Evolutionary conservation across 1,139 yeast species (phyloP).

Genomic region (Williopsis jadinii): DNA sequence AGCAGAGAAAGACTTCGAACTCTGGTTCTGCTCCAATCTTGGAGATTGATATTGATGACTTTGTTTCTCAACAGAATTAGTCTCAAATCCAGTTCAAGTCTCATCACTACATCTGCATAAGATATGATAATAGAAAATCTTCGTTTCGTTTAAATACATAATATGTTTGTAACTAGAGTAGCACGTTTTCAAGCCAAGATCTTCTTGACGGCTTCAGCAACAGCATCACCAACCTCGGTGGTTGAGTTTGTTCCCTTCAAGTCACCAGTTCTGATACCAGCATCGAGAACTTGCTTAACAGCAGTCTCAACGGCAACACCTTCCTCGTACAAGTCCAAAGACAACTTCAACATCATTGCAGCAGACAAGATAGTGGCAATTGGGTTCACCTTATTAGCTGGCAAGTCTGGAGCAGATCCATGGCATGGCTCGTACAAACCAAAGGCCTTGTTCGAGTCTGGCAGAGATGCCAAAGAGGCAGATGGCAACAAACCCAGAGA

Average conservation of each 20-base stretch:
- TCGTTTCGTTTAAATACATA: neutral
- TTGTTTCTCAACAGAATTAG: conserved; percentile 36
- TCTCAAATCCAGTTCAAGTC: neutral
- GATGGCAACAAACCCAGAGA: conserved; percentile 93
- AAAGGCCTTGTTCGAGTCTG: conserved; percentile 88
- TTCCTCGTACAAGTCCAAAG: conserved; percentile 73
- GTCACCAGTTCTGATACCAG: conserved; percentile 87
- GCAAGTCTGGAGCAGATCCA: conserved; percentile 96
- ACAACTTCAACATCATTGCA: conserved; percentile 94
- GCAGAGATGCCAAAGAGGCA: conserved; percentile 91
- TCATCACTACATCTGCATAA: neutral
- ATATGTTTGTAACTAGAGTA: neutral
- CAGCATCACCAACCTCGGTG: conserved; percentile 87
- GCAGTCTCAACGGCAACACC: conserved; percentile 90
- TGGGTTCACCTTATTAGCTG: conserved; percentile 84
- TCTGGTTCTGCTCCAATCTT: conserved; percentile 58
- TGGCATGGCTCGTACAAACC: conserved; percentile 98
- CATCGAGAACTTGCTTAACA: conserved; percentile 72
- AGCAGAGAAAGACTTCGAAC: conserved; percentile 41
- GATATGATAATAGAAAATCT: neutral
- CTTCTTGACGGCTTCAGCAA: conserved; percentile 63
- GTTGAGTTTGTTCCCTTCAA: conserved; percentile 77
- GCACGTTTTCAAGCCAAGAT: conserved; percentile 32
- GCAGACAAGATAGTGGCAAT: conserved; percentile 90
- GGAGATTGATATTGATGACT: conserved; percentile 63